Conservation (phyloP, 768 basidiomycete species). For the Cystofilobasidium ferigula region DNA sequence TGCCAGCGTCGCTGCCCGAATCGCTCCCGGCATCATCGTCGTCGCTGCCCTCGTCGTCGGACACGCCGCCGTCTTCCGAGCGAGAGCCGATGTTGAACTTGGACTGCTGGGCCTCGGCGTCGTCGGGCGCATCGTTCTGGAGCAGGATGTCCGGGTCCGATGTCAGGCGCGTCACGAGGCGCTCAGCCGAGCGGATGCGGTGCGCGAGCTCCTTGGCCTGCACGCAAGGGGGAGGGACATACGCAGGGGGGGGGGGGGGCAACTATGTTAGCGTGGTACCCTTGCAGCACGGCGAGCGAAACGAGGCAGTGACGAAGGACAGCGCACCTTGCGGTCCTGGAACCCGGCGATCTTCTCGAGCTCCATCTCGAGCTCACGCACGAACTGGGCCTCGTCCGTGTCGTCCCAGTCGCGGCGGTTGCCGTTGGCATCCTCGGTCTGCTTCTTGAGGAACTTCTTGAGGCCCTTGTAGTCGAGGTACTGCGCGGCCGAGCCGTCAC, state of each 20-base stretch:
- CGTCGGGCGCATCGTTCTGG: conserved; percentile 11
- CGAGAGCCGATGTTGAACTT: conserved; percentile 26
- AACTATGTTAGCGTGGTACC: too few relatives aligned
- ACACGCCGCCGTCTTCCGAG: conserved; percentile 34
- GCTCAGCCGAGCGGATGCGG: conserved; percentile 72
- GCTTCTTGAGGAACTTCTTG: conserved; percentile 47
- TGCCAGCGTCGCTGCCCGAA: conserved; percentile 47
- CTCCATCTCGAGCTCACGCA: conserved; percentile 64
- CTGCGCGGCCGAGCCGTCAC: conserved; percentile 30
- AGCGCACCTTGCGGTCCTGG: conserved; percentile 68
- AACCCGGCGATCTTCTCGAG: conserved; percentile 90
- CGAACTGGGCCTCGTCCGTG: conserved; percentile 72
- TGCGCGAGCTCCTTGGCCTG: conserved; percentile 54
- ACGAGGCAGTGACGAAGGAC: background rate
- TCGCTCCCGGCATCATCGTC: conserved; percentile 37
- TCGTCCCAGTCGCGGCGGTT: conserved; percentile 52
- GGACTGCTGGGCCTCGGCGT: conserved; percentile 28
- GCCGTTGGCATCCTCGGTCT: background rate
- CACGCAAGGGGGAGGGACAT: background rate
- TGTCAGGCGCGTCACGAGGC: conserved; percentile 63
- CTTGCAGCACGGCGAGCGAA: background rate
- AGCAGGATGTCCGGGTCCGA: conserved; percentile 22
- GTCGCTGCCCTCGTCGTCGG: conserved; percentile 34
- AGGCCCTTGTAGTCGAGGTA: conserved; percentile 82
- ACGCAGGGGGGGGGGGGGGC: too few relatives aligned